These are phyloP conservation scores for Capsicum rhomboideum DNA, from an alignment of 257 asterid species.

Conservation along the genomic window DNA sequence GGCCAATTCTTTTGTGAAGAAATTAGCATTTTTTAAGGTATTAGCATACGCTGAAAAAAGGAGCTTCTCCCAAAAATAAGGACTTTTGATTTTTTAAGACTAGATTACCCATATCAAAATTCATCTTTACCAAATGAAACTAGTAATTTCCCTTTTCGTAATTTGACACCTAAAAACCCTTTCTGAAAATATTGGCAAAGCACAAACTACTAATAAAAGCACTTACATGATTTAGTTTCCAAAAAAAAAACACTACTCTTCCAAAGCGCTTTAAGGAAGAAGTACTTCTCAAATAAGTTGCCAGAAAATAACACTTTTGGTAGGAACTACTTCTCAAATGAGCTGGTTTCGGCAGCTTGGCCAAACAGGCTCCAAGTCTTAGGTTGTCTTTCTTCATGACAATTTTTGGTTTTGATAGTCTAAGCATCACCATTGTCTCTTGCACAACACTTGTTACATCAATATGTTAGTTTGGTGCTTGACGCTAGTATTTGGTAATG, in stretches of 20 bases:
- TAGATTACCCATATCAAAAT: not conserved
- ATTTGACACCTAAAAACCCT: not conserved
- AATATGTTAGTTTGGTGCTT: not conserved
- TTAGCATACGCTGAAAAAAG: not conserved
- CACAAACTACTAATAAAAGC: not conserved
- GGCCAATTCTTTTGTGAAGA: not conserved
- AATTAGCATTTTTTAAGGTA: not conserved
- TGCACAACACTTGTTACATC: not conserved
- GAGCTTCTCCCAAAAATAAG: not conserved
- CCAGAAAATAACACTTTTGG: not conserved
- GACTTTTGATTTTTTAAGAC: not conserved
- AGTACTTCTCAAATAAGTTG: not conserved
- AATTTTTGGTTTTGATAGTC: not conserved
- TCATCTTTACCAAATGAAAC: not conserved
- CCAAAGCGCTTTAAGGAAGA: not conserved
- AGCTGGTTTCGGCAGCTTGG: not conserved
- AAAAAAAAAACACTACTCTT: not conserved
- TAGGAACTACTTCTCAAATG: not conserved
- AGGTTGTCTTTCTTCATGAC: not conserved
- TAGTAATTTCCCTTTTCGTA: not conserved
- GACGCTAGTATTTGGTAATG: not conserved
- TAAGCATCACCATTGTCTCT: not conserved
- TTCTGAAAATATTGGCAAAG: not conserved
- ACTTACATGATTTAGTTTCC: not conserved
- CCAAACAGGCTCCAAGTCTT: not conserved